Evolutionary conservation across 306 rosid genomes (phyloP), one percentile per base, ranked within the genome.

Genomic region (Ochetophila trinervis): DNA sequence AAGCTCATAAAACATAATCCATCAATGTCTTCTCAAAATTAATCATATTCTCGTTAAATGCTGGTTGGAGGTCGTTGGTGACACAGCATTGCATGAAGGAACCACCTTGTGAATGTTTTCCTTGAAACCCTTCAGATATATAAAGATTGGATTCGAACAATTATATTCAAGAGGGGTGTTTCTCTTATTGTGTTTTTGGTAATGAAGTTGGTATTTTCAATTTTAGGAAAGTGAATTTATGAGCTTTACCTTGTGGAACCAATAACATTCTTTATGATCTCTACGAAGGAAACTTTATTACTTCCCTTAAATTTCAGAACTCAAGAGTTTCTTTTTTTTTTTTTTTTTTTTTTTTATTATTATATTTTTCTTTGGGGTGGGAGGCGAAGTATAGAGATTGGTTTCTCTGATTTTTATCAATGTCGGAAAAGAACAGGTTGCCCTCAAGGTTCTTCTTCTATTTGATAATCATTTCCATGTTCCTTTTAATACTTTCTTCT

Each of bases 381-480:
- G n/a, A n/a, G n/a, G n/a, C n/a, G n/a, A n/a, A n/a, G n/a, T n/a
- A n/a, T n/a, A n/a, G n/a, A n/a, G n/a, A n/a, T n/a, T n/a, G n/a
- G n/a, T n/a, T 60, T 19, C 16, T 42, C 61, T 65, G 60, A 57
- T 53, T 65, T 60, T 75, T 65, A 47, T 69, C 78, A 69, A 90
- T 93, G 99, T 78, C 90, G 18, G 97, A 86, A 69, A 93, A 90
- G 84, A 63, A 75, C 71, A 78, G 73, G 90, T 50, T 73, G 76
- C 82, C 86, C 2, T 83, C 95, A 22, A 90, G 85, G 72, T 75
- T 90, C 30, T 56, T 87, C 57, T 84, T 83, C 58, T 88, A 76
- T 51, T 68, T 93, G 62, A 85, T 90, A 72, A 21, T 76, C 24
- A 58, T 90, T 48, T 90, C 95, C 17, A 37, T 84, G 87, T 81